phyloP scores from a whole-genome alignment of 768 basidiomycete genomes.

The Dentipellis fragilis region DNA sequence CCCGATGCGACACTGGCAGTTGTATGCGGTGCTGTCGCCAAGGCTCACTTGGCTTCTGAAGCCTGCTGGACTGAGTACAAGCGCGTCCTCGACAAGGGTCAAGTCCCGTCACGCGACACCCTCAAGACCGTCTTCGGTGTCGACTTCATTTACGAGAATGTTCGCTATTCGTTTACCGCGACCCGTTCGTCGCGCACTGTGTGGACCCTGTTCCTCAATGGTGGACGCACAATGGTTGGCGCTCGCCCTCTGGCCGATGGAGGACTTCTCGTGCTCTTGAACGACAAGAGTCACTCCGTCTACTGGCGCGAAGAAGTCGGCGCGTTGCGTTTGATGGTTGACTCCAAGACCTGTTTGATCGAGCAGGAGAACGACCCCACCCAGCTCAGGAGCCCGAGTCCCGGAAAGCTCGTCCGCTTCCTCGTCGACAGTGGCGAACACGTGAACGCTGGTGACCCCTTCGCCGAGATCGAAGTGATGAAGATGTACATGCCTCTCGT shows the following conservation, averaged over 20 bases:
- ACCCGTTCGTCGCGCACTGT: slow-evolving; percentile 79
- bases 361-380: slow-evolving; percentile 99
- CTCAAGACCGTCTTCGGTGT: slow-evolving; percentile 94
- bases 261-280: slow-evolving; percentile 82
- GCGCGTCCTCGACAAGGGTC: slow-evolving; percentile 93
- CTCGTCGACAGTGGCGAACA: slow-evolving; percentile 97
- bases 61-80: slow-evolving; percentile 90
- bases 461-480: slow-evolving; percentile 99
- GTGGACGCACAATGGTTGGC: slow-evolving; percentile 86
- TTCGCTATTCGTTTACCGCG: slow-evolving; percentile 91
- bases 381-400: slow-evolving; percentile 89
- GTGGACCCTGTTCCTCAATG: slow-evolving; percentile 96
- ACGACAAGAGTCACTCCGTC: slow-evolving; percentile 91
- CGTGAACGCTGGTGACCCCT: slow-evolving; percentile 91
- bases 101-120: slow-evolving; percentile 89
- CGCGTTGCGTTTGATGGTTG: slow-evolving; percentile 83
- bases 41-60: slow-evolving; percentile 85
- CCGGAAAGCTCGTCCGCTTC: slow-evolving; percentile 91
- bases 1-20: slow-evolving; percentile 91
- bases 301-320: slow-evolving; percentile 99
- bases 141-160: slow-evolving; percentile 96
- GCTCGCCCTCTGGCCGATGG: slow-evolving; percentile 91
- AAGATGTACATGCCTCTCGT: slow-evolving; percentile 99
- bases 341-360: slow-evolving; percentile 95
- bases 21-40: slow-evolving; percentile 91